Evolutionary conservation across 306 rosid genomes (phyloP), one percentile per base, ranked within the genome.

Genomic region (Comarum palustre): DNA sequence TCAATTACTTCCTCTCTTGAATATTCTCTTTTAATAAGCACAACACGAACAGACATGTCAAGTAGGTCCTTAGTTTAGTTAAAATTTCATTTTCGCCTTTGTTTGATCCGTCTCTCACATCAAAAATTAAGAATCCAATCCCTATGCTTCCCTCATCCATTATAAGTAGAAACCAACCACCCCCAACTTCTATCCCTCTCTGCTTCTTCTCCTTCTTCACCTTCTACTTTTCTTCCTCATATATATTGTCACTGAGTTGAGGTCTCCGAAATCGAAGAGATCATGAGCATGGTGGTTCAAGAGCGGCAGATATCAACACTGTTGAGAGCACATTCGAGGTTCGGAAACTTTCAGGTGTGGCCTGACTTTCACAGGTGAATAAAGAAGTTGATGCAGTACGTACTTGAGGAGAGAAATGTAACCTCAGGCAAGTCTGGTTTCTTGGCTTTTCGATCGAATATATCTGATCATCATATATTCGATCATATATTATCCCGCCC

Each of bases 381-480:
- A 36, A 59, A n/a, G 48, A 27, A 72, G 34, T 62, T 39, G 73
- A 72, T 63, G 78, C 71, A 61, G 43, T 61, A 34, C 67, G 67
- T 32, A 80, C 67, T 54, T 69, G 57, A 80, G 75, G 65, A 39
- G 65, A 29, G 82, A 80, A 86, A 67, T 67, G 79, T 73, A 76
- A 71, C 92, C 90, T 90, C 92, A 86, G 98, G 98, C 98, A 92
- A 92, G 98, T 92, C 98, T 92, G 84, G 69, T 83, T 39, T 86
- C 94, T 92, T 92, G 98, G 98, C 96, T 92, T 79, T 75, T 78
- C 39, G 60, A 43, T 70, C 42, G 8, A 17, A 10, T 43, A 20
- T 25, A 13, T 11, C 8, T 12, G 15, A n/a, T 27, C 12, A 19
- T 34, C 34, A 5, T 34, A 41, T 4, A 25, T 47, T 63, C 19